phyloP scores from a whole-genome alignment of 2,329 filamentous ascomycete species.

The Hymenoscyphus occultus region DNA sequence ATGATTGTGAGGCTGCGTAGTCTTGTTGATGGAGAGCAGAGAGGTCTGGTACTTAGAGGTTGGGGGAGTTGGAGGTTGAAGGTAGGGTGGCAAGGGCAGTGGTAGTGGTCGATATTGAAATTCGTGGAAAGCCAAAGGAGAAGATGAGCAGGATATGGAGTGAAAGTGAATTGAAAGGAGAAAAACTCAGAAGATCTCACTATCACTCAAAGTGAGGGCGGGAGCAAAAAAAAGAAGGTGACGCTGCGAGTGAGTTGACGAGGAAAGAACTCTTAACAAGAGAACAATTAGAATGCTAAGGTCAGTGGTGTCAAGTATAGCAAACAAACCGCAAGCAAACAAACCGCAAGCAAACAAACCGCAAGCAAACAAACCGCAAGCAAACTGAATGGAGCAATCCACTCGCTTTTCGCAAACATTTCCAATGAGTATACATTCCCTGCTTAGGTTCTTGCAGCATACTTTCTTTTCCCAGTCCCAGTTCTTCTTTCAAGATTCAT shows the following conservation, averaged over 20 bases:
- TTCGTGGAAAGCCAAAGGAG: background rate
- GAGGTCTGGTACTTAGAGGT: background rate
- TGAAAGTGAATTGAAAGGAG: background rate
- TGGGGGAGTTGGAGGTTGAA: background rate
- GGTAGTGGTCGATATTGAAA: background rate
- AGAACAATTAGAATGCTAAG: background rate
- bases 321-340: background rate
- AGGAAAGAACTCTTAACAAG: background rate
- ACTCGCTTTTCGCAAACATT: too few relatives aligned
- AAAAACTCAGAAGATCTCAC: background rate
- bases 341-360: too few relatives aligned
- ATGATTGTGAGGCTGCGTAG: background rate
- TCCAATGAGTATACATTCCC: too few relatives aligned
- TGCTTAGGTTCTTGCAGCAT: too few relatives aligned
- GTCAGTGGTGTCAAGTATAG: background rate
- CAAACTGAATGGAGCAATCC: background rate
- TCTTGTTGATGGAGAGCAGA: background rate
- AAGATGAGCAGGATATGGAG: background rate
- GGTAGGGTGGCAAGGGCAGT: background rate
- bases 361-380: slow-evolving; percentile 1
- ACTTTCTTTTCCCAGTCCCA: too few relatives aligned
- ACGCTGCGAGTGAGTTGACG: background rate
- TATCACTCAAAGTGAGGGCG: background rate
- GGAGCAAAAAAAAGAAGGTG: background rate
- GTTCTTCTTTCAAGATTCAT: too few relatives aligned